Conservation (phyloP, 306 rosid species). For the Fragaria nilgerrensis region DNA sequence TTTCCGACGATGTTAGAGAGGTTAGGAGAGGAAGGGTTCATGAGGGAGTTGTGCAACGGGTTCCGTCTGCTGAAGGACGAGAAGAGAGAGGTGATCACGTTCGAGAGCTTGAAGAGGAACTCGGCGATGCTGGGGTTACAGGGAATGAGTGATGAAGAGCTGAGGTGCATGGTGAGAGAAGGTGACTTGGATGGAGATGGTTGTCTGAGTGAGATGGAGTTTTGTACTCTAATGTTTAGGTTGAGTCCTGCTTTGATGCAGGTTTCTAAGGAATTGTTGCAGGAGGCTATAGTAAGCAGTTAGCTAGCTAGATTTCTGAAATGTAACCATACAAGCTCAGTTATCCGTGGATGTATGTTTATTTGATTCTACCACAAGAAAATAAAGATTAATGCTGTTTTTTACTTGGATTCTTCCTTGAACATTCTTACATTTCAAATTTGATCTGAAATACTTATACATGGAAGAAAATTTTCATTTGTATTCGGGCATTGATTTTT, state of each 20-base stretch:
- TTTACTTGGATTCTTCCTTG: not conserved
- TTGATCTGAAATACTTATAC: not conserved
- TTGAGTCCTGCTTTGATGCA: constrained; percentile 80
- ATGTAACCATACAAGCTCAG: not conserved
- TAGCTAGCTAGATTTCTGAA: not conserved
- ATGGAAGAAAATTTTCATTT: not conserved
- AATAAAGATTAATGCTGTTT: not conserved
- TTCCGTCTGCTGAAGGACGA: constrained; percentile 61
- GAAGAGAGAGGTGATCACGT: constrained; percentile 61
- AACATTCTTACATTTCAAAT: not conserved
- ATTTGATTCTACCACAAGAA: not conserved
- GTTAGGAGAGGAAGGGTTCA: constrained; percentile 66
- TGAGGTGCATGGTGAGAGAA: constrained; percentile 66
- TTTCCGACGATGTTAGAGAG: constrained; percentile 77
- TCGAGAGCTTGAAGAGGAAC: constrained; percentile 79
- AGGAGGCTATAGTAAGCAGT: constrained; percentile 30
- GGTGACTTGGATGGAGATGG: constrained; percentile 86
- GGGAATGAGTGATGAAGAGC: constrained; percentile 67
- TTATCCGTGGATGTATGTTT: not conserved
- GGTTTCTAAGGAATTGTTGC: constrained; percentile 47
- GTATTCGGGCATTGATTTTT: not conserved
- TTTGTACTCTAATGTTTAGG: constrained; percentile 80
- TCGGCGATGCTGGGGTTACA: constrained; percentile 67
- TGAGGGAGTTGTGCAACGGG: constrained; percentile 73
- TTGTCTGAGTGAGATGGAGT: constrained; percentile 73